Evolutionary conservation across 176 grass and related monocot species (phyloP).

Genomic region (Carex kokanica): DNA sequence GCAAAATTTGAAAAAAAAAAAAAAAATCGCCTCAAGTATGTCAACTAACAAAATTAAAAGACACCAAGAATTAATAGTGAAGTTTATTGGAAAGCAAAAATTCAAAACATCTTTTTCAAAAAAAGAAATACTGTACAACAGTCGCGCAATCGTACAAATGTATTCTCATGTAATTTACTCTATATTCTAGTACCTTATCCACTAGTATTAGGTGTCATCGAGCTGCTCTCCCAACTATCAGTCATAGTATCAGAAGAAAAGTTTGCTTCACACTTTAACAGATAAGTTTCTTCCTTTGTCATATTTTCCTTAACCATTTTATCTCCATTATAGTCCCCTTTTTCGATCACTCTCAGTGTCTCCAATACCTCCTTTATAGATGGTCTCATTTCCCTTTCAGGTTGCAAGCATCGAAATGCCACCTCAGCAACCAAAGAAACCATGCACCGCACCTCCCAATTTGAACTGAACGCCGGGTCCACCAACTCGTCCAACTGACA

Average conservation of each 20-base stretch:
- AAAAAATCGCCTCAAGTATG: too few species aligned
- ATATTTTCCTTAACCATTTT: slow-evolving; percentile 12
- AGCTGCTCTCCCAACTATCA: slow-evolving; percentile 46
- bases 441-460: slow-evolving; percentile 38
- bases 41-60: too few species aligned
- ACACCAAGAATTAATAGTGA: neutral
- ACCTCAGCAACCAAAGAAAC: slow-evolving; percentile 54
- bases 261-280: slow-evolving; percentile 20
- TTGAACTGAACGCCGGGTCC: slow-evolving; percentile 48
- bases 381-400: slow-evolving; percentile 58
- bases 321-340: slow-evolving; percentile 4
- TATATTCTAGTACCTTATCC: slow-evolving; percentile 17
- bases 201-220: slow-evolving; percentile 44
- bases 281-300: slow-evolving; percentile 35
- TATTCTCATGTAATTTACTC: too few species aligned
- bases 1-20: neutral
- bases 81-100: neutral
- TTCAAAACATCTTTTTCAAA: too few species aligned
- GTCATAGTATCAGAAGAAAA: slow-evolving; percentile 50
- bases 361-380: slow-evolving; percentile 75
- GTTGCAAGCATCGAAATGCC: slow-evolving; percentile 71
- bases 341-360: slow-evolving; percentile 38
- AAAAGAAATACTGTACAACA: too few species aligned
- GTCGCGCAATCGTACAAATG: too few species aligned
- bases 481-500: slow-evolving; percentile 59